A percentile compares a stretch with the other conserved stretches of the same genome.
These are phyloP conservation scores for Cordyceps cicadae DNA, from an alignment of 2,329 filamentous ascomycete species.

Conservation along the genomic window DNA sequence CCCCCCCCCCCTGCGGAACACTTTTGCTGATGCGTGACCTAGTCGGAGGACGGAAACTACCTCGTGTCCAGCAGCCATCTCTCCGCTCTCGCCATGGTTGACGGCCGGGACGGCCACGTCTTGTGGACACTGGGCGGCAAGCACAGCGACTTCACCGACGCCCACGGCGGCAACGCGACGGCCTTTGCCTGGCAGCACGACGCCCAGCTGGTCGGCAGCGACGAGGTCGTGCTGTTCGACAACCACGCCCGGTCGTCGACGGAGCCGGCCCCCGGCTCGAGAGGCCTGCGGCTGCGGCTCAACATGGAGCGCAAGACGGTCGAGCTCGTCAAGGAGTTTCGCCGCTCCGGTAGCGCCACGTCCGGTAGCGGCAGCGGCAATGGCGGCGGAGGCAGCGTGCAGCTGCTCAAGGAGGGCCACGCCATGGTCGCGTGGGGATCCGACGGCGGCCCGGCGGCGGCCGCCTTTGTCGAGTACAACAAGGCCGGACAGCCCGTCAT, in stretches of 20 bases:
- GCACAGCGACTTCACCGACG: slow-evolving; percentile 27
- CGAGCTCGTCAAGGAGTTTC: slow-evolving; percentile 22
- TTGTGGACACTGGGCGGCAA: slow-evolving; percentile 30
- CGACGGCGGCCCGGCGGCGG: slow-evolving; percentile 18
- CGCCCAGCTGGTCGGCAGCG: slow-evolving; percentile 23
- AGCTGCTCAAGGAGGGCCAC: slow-evolving; percentile 22
- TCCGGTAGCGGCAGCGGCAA: slow-evolving; percentile 22
- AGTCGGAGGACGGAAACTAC: slow-evolving; percentile 27
- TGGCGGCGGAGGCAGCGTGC: no score
- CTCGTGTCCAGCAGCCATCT: slow-evolving; percentile 28
- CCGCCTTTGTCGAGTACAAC: slow-evolving; percentile 20
- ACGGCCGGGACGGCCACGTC: slow-evolving; percentile 21
- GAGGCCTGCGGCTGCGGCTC: slow-evolving; percentile 24
- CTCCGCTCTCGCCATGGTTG: slow-evolving; percentile 23
- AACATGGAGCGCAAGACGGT: slow-evolving; percentile 23
- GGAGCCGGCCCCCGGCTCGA: slow-evolving; percentile 20
- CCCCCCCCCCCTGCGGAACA: not conserved
- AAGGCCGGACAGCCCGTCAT: slow-evolving; percentile 19
- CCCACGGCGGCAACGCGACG: slow-evolving; percentile 26
- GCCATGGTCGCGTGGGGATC: slow-evolving; percentile 20
- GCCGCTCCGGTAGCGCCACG: slow-evolving; percentile 20
- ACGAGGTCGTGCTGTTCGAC: slow-evolving; percentile 30
- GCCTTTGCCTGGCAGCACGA: slow-evolving; percentile 33
- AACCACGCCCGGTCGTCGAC: slow-evolving; percentile 28
- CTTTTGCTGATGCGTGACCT: not conserved